Conservation (phyloP, 108 stramenopile genomes). For the Cyclotella baltica region DNA sequence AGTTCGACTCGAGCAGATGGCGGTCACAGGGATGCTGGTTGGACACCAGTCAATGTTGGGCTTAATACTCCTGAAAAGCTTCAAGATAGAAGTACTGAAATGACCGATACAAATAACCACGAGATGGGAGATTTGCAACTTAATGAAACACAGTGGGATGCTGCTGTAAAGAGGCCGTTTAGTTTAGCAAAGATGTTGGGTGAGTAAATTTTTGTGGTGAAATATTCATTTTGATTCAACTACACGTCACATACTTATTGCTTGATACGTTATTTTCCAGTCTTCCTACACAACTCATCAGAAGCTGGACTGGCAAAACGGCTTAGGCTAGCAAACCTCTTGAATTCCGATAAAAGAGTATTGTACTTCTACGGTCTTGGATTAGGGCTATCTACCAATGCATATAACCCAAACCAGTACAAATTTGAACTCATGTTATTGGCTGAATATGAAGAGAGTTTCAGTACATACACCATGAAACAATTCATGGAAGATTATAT, state of each 20-base stretch:
- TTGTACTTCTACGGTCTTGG: constrained; percentile 81
- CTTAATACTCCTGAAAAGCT: constrained; percentile 27
- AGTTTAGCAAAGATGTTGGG: constrained; percentile 64
- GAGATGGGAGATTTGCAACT: background rate
- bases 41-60: constrained; percentile 56
- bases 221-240: background rate
- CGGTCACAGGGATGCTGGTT: constrained; percentile 46
- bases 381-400: constrained; percentile 72
- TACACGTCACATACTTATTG: background rate
- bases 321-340: constrained; percentile 61
- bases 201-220: background rate
- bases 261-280: constrained; percentile 19
- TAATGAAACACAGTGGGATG: constrained; percentile 72
- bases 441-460: constrained; percentile 74
- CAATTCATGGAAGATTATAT: constrained; percentile 76
- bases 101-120: constrained; percentile 1
- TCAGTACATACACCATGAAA: constrained; percentile 75
- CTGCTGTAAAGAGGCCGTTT: constrained; percentile 81
- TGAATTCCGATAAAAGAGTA: constrained; percentile 77
- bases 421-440: constrained; percentile 76
- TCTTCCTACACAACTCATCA: constrained; percentile 62
- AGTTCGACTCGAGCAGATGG: constrained; percentile 47
- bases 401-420: constrained; percentile 66
- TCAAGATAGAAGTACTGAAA: background rate
- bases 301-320: constrained; percentile 83